Percentiles rank a stretch among this genome's conserved stretches.
phyloP scores from a whole-genome alignment of 495 filamentous ascomycete species.

The Talaromyces proteolyticus region DNA sequence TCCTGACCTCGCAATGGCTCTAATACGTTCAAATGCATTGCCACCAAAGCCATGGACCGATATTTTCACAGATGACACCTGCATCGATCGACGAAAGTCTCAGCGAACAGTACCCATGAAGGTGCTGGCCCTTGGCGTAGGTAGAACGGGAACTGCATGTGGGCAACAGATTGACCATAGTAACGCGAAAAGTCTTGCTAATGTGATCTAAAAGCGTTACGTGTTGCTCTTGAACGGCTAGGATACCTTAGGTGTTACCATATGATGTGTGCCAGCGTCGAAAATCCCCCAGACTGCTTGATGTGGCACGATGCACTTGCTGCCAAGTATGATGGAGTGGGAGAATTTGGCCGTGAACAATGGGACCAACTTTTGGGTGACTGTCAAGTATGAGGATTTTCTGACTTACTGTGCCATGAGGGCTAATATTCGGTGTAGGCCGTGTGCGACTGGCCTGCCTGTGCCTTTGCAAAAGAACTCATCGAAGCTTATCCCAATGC shows the following conservation, averaged over 20 bases:
- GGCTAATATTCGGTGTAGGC: constrained; percentile 29
- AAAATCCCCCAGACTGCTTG: constrained; percentile 51
- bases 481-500: constrained; percentile 66
- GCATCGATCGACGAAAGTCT: constrained; percentile 57
- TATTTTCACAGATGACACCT: constrained; percentile 50
- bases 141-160: constrained; percentile 65
- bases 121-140: constrained; percentile 56
- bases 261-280: constrained; percentile 59
- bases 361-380: constrained; percentile 64
- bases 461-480: constrained; percentile 59
- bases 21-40: constrained; percentile 37
- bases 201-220: constrained; percentile 49
- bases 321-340: constrained; percentile 57
- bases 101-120: constrained; percentile 60
- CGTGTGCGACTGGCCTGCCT: constrained; percentile 62
- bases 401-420: too few species aligned
- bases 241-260: constrained; percentile 61
- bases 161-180: constrained; percentile 21
- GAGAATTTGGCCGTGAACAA: constrained; percentile 56
- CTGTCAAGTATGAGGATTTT: constrained; percentile 36
- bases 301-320: constrained; percentile 62
- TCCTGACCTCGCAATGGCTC: constrained; percentile 30
- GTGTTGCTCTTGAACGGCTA: constrained; percentile 51
- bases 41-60: constrained; percentile 39
- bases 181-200: too few species aligned